Percentiles rank a stretch among this genome's conserved stretches.
Conservation (phyloP, 306 rosid genomes). For the Prinsepia uniflora region DNA sequence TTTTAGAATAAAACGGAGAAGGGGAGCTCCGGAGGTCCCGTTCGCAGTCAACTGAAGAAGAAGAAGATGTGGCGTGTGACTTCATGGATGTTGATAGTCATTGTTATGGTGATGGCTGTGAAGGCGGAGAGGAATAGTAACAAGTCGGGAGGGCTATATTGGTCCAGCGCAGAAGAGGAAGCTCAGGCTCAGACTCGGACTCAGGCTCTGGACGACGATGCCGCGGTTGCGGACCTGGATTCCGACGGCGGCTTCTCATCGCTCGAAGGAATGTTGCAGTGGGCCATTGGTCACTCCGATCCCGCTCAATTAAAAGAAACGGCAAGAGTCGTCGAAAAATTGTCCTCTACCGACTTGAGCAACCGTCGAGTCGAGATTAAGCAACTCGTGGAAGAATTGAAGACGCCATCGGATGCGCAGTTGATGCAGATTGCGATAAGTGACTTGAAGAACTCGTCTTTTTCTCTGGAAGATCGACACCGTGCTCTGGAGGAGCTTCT, state of each 20-base stretch:
- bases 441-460: constrained; percentile 68
- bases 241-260: constrained; percentile 94
- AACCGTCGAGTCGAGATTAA: constrained; percentile 64
- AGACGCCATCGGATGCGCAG: constrained; percentile 71
- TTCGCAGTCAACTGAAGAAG: background rate
- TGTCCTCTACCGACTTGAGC: constrained; percentile 46
- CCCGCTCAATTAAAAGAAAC: constrained; percentile 61
- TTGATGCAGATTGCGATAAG: constrained; percentile 69
- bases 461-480: constrained; percentile 63
- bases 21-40: too few species aligned
- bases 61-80: constrained; percentile 5
- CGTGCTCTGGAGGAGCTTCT: constrained; percentile 78
- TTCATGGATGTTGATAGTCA: background rate
- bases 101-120: constrained; percentile 3
- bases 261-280: constrained; percentile 81
- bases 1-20: background rate
- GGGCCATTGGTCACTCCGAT: constrained; percentile 93
- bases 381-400: constrained; percentile 70
- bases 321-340: constrained; percentile 45
- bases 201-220: constrained; percentile 15
- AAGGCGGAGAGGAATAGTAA: constrained; percentile 10
- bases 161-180: constrained; percentile 53
- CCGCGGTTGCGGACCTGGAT: constrained; percentile 38
- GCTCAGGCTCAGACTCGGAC: constrained; percentile 29
- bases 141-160: constrained; percentile 25